phyloP scores from a whole-genome alignment of 768 basidiomycete species.

The Chalciporus chontae region DNA sequence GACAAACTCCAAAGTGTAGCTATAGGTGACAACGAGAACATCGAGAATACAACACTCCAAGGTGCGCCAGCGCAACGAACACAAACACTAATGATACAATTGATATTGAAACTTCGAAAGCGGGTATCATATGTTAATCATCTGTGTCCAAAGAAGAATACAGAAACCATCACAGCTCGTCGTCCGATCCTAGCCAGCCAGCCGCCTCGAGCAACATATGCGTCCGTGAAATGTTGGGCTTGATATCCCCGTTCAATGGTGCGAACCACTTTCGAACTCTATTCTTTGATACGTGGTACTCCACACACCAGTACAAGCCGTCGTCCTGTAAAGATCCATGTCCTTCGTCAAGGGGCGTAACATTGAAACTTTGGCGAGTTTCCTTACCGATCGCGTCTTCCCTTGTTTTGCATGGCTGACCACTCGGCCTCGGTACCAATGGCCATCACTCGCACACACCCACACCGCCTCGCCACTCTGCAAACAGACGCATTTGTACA shows the following conservation, averaged over 20 bases:
- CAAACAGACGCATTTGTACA: neutral
- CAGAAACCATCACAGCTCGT: neutral
- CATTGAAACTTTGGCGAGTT: neutral
- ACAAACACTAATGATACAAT: constrained; percentile 1
- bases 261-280: constrained; percentile 58
- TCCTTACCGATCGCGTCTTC: constrained; percentile 44
- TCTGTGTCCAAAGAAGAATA: neutral
- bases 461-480: constrained; percentile 50
- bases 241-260: constrained; percentile 64
- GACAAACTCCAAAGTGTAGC: neutral
- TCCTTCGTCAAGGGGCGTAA: neutral
- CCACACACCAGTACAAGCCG: constrained; percentile 53
- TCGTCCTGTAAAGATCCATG: constrained; percentile 33
- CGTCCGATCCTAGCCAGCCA: constrained; percentile 39
- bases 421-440: constrained; percentile 51
- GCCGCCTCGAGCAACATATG: constrained; percentile 46
- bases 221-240: constrained; percentile 50
- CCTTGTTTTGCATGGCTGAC: constrained; percentile 43
- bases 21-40: neutral
- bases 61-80: neutral
- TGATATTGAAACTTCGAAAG: neutral
- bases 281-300: constrained; percentile 33
- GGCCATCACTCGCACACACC: constrained; percentile 47
- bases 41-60: neutral
- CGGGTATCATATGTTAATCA: neutral